Evolutionary conservation across 352 stramenopile species (phyloP).

Genomic region (Phytopythium mirpurense): DNA sequence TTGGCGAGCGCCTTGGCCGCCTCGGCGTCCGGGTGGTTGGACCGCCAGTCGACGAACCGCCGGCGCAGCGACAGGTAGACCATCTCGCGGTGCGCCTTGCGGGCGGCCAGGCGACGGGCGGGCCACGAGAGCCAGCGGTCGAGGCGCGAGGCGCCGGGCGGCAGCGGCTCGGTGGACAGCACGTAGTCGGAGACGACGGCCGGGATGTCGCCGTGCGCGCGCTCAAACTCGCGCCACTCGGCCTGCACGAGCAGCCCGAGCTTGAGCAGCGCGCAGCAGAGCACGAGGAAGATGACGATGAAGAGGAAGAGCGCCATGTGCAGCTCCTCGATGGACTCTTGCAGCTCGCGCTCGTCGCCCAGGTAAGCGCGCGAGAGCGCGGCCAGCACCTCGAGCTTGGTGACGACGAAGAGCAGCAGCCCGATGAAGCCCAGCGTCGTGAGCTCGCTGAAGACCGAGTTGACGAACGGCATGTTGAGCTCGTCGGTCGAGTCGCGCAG

Average conservation of each 20-base stretch:
- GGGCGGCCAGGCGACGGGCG: conserved; percentile 16
- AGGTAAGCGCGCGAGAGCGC: conserved; percentile 36
- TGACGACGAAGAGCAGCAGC: conserved; percentile 53
- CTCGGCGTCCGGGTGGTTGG: conserved; percentile 55
- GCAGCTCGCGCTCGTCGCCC: conserved; percentile 38
- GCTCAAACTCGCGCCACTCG: conserved; percentile 73
- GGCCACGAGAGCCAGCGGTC: conserved; percentile 24
- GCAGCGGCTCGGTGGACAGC: conserved; percentile 39
- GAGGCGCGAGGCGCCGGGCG: conserved; percentile 13
- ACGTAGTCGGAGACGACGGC: conserved; percentile 58
- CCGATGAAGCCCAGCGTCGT: conserved; percentile 75
- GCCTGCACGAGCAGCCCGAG: conserved; percentile 58
- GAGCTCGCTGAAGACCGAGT: conserved; percentile 60
- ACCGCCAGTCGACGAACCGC: conserved; percentile 66
- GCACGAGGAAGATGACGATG: conserved; percentile 72
- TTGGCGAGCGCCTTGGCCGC: conserved; percentile 35
- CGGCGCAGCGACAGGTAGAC: conserved; percentile 56
- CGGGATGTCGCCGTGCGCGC: conserved; percentile 41
- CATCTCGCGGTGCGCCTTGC: conserved; percentile 49
- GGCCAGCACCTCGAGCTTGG: conserved; percentile 55
- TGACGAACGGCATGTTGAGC: conserved; percentile 70
- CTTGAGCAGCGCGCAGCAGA: conserved; percentile 56
- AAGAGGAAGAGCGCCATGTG: conserved; percentile 83
- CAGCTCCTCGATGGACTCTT: conserved; percentile 72
- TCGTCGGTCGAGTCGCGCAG: conserved; percentile 52